These are phyloP conservation scores for Pseudohalonectria lignicola DNA, from an alignment of 2,329 filamentous ascomycete genomes.

Conservation along the genomic window DNA sequence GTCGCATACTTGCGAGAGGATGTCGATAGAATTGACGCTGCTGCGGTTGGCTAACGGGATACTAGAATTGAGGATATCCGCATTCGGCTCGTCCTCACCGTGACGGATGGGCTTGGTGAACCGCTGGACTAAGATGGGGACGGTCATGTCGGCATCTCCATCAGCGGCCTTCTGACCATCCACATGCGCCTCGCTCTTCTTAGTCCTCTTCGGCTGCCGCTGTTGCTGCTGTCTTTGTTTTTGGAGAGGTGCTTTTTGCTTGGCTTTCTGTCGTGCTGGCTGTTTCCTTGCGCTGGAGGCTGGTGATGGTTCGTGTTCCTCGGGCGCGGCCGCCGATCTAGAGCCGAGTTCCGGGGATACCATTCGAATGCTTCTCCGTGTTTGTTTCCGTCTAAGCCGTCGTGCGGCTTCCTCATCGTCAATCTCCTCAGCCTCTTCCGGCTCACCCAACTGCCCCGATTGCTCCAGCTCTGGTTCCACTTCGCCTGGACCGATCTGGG, in stretches of 20 bases:
- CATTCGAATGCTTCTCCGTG: constrained; percentile 22
- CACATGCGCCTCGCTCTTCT: constrained; percentile 6
- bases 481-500: no score
- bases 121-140: constrained; percentile 50
- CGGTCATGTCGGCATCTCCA: constrained; percentile 22
- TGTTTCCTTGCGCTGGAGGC: constrained; percentile 15
- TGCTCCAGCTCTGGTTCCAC: no score
- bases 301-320: constrained; percentile 19
- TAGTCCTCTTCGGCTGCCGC: constrained; percentile 10
- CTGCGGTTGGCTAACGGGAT: constrained; percentile 41
- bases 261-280: constrained; percentile 17
- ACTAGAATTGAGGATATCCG: constrained; percentile 34
- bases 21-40: constrained; percentile 52
- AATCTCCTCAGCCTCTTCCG: constrained; percentile 31
- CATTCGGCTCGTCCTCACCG: constrained; percentile 26
- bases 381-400: constrained; percentile 30
- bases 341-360: constrained; percentile 30
- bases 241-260: constrained; percentile 31
- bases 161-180: no score
- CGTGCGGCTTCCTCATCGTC: constrained; percentile 29
- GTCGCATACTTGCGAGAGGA: constrained; percentile 49
- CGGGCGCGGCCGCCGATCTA: no score
- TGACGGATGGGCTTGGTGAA: constrained; percentile 36
- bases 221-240: no score
- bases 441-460: no score